phyloP scores from a whole-genome alignment of 352 stramenopile genomes.

The Pilasporangium apinafurcum region DNA sequence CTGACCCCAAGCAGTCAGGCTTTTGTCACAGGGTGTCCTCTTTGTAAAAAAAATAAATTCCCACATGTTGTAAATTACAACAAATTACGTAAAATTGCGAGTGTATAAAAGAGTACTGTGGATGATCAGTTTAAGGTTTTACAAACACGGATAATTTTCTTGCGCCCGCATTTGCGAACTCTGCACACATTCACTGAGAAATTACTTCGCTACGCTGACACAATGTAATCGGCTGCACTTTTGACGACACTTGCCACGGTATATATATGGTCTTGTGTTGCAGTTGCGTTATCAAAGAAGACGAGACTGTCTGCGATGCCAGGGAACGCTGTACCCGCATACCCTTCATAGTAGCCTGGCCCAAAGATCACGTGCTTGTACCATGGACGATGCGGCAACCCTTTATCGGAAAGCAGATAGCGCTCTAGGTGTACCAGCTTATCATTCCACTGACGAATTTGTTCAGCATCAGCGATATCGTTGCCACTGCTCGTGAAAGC shows the following conservation, averaged over 20 bases:
- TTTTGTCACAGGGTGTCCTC: too few relatives aligned
- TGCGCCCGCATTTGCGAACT: too few relatives aligned
- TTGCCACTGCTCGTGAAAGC: slow-evolving; percentile 3
- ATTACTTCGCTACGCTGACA: too few relatives aligned
- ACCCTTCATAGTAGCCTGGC: slow-evolving; percentile 46
- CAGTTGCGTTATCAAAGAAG: slow-evolving; percentile 26
- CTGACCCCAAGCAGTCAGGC: too few relatives aligned
- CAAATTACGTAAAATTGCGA: too few relatives aligned
- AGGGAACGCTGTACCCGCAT: slow-evolving; percentile 38
- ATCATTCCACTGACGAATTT: slow-evolving; percentile 22
- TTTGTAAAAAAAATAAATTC: too few relatives aligned
- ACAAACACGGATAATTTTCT: too few relatives aligned
- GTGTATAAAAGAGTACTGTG: too few relatives aligned
- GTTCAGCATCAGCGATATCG: not conserved
- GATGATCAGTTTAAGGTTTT: too few relatives aligned
- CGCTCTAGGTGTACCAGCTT: slow-evolving; percentile 48
- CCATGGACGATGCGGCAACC: slow-evolving; percentile 41
- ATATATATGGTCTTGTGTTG: slow-evolving; percentile 35
- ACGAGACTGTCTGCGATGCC: slow-evolving; percentile 37
- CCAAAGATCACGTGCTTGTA: slow-evolving; percentile 65
- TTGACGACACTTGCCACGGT: slow-evolving; percentile 31
- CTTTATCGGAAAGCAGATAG: slow-evolving; percentile 26
- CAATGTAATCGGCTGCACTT: slow-evolving; percentile 24
- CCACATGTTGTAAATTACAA: too few relatives aligned
- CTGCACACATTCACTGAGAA: too few relatives aligned